These are phyloP conservation scores for Pseudogymnoascus destructans DNA, from an alignment of 2,329 filamentous ascomycete species.

Conservation along the genomic window DNA sequence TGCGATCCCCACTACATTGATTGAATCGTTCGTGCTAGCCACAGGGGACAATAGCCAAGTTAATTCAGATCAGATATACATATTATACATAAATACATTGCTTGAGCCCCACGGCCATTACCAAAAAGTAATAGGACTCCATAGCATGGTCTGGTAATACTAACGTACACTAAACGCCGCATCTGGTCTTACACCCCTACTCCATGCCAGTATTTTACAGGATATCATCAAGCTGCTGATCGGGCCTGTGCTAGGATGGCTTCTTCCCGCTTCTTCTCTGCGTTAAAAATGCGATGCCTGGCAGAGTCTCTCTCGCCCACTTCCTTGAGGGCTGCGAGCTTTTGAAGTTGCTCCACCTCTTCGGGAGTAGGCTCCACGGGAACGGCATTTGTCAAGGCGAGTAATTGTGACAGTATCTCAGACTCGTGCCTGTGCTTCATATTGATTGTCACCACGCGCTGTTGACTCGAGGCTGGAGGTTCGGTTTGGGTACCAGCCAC, in stretches of 20 bases:
- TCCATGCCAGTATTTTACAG: conserved; percentile 2
- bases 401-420: conserved; percentile 49
- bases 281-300: conserved; percentile 37
- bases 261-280: conserved; percentile 49
- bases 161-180: conserved; percentile 9
- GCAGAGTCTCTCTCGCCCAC: conserved; percentile 41
- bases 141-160: conserved; percentile 7
- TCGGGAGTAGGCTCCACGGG: conserved; percentile 42
- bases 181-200: conserved; percentile 4
- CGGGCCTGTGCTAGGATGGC: conserved; percentile 42
- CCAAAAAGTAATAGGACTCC: conserved; percentile 10
- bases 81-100: conserved; percentile 3
- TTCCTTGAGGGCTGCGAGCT: conserved; percentile 41
- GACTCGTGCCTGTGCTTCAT: conserved; percentile 50
- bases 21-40: not conserved
- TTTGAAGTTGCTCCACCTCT: conserved; percentile 45
- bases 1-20: not conserved
- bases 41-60: not conserved
- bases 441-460: conserved; percentile 40
- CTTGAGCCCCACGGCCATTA: not conserved
- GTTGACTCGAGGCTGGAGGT: conserved; percentile 13
- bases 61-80: not conserved
- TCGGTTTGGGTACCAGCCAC: conserved; percentile 28
- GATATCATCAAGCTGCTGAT: conserved; percentile 18
- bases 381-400: conserved; percentile 48